Evolutionary conservation across 2,329 filamentous ascomycete species (phyloP), one percentile per base, ranked within the genome.

Genomic region (Apiospora marii): DNA sequence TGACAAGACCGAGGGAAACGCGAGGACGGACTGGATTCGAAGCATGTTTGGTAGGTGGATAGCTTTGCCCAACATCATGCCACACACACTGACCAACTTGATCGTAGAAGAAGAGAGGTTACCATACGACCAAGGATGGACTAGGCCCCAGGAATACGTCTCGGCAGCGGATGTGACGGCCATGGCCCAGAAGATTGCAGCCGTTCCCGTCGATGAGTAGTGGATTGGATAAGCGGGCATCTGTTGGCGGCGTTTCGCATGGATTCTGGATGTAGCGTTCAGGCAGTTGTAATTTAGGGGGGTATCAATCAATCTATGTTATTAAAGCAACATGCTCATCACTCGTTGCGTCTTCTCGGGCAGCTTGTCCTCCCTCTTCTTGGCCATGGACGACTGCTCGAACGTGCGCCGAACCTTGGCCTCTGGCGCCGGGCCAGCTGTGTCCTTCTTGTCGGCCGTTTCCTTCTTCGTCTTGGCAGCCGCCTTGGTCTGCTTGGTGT

Each of bases 401-500:
- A 81, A 81, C 44, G 77, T 78, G 41, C 75, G 76, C 64, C 74
- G 51, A 49, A 73, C 74, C 72, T 73, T 76, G 44, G 44, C 8
- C 67, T 46, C 41, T 3, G 67, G 27, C 41, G 30, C n/a, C 4
- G 44, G n/a, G n/a, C n/a, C 67, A 37, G 74, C 51, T 22, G 74
- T 71, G 14, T 71, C 72, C 7, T 46, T 22, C 8, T 70, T 70
- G 12, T 68, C 70, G 46, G 67, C 74, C 64, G 74, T 71, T 10
- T 76, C 74, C 70, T 72, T 82, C 75, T 79, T 83, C 75, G 79
- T 83, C 82, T 84, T 87, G 61, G 82, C 85, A 70, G 86, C 86
- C 76, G 84, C 87, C 80, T 91, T 92, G 72, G 85, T 86, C 79
- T 91, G 90, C 82, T 95, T 95, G 13, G 91, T 91, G 69, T 94